A percentile compares a stretch with the other conserved stretches of the same genome.
Conservation (phyloP, 148 eudicot species). For the Camellia lanceoleosa region DNA sequence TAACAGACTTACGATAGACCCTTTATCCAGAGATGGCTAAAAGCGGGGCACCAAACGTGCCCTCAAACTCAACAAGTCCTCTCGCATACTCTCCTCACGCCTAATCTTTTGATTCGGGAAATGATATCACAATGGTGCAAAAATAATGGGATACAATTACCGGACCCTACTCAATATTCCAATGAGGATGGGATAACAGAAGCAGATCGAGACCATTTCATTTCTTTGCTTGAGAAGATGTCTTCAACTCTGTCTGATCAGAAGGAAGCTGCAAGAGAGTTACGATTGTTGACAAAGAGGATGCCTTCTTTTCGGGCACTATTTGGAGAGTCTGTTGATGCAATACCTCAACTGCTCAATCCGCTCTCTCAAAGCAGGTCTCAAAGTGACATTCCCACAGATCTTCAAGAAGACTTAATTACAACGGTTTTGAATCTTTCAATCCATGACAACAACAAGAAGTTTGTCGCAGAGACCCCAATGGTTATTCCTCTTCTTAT, state of each 20-base stretch:
- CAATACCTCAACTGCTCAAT: constrained; percentile 51
- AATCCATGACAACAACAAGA: constrained; percentile 88
- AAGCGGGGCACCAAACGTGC: constrained; percentile 75
- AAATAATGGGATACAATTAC: constrained; percentile 42
- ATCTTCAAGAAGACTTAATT: constrained; percentile 81
- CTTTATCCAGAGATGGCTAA: constrained; percentile 81
- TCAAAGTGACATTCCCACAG: constrained; percentile 30
- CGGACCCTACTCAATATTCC: constrained; percentile 36
- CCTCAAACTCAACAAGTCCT: constrained; percentile 89
- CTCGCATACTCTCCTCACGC: constrained; percentile 68
- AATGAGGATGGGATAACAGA: constrained; percentile 51
- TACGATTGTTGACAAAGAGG: constrained; percentile 68
- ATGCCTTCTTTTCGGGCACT: constrained; percentile 78
- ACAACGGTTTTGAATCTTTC: constrained; percentile 85
- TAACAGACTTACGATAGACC: constrained; percentile 85
- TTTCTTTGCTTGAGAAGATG: constrained; percentile 55
- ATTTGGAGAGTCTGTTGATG: constrained; percentile 61
- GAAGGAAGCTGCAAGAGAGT: constrained; percentile 77
- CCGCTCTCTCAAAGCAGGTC: constrained; percentile 41
- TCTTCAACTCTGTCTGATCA: constrained; percentile 64
- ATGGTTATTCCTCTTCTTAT: constrained; percentile 59
- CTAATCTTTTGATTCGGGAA: constrained; percentile 62
- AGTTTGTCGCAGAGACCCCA: constrained; percentile 82
- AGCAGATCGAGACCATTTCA: constrained; percentile 60
- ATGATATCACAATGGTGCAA: constrained; percentile 81